phyloP scores from a whole-genome alignment of 2,329 filamentous ascomycete species.

The Bipolaris bicolor region DNA sequence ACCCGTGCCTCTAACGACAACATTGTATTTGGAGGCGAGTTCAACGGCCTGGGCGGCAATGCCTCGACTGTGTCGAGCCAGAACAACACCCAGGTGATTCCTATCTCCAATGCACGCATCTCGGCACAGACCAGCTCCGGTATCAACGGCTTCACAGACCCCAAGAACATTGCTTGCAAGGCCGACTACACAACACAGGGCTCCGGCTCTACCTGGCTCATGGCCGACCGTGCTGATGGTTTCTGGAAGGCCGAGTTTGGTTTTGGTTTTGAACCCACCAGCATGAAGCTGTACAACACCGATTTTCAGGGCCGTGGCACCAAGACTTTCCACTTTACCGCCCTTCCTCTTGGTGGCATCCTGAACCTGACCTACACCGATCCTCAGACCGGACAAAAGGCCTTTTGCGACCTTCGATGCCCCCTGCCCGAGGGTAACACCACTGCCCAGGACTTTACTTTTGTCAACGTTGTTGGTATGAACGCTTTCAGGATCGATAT shows the following conservation, averaged over 20 bases:
- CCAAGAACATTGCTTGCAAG: slow-evolving; percentile 83
- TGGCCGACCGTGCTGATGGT: slow-evolving; percentile 75
- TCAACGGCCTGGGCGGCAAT: slow-evolving; percentile 88
- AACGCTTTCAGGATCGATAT: slow-evolving; percentile 84
- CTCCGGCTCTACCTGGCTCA: slow-evolving; percentile 80
- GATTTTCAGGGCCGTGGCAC: slow-evolving; percentile 83
- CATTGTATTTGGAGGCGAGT: slow-evolving; percentile 89
- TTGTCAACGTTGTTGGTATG: slow-evolving; percentile 94
- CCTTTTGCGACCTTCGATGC: slow-evolving; percentile 80
- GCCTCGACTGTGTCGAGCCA: slow-evolving; percentile 66
- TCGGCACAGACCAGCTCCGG: slow-evolving; percentile 68
- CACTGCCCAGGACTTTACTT: slow-evolving; percentile 86
- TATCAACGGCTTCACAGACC: slow-evolving; percentile 71
- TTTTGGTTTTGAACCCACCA: slow-evolving; percentile 86
- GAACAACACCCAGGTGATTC: slow-evolving; percentile 79
- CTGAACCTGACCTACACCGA: slow-evolving; percentile 95
- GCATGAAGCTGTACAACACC: slow-evolving; percentile 87
- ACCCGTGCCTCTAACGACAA: slow-evolving; percentile 78
- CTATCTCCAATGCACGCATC: slow-evolving; percentile 79
- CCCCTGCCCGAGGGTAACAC: slow-evolving; percentile 75
- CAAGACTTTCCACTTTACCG: slow-evolving; percentile 84
- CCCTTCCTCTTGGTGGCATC: slow-evolving; percentile 85
- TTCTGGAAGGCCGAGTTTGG: slow-evolving; percentile 83
- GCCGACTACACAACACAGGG: slow-evolving; percentile 66
- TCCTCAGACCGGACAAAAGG: slow-evolving; percentile 66